Evolutionary conservation across 2,329 filamentous ascomycete species (phyloP), one percentile per base, ranked within the genome.

Genomic region (Trichoderma koningiopsis): DNA sequence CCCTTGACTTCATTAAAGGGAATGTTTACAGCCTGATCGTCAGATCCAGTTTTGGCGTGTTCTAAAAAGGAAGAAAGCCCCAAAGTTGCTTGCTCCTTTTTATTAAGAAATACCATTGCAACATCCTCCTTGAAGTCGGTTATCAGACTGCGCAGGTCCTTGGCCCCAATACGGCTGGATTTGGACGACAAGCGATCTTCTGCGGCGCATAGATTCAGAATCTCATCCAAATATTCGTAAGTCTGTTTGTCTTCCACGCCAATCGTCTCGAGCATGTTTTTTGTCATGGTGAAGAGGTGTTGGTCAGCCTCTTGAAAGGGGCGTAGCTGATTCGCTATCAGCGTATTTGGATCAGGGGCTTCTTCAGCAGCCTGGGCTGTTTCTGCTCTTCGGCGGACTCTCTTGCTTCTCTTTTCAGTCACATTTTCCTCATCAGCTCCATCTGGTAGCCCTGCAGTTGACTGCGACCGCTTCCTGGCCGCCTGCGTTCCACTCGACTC

Each of bases 1-100:
- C 87, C 86, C 53, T 82, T 82, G 1, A 80, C 79, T 66, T 88
- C 86, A 24, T 87, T 82, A 71, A 89, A 88, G 0, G 76, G 73
- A 0, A 83, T 80, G 3, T 80, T 81, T n/a, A 81, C 82, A 1
- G 79, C 78, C 27, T 83, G 79, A 61, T 85, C 83, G 73, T 87
- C 84, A 0, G 85, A 83, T 4, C 83, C 83, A 0, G 85, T 81
- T 72, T 89, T 89, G 1, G 87, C 85, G 73, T 90, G 87, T 72
- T 91, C 88, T 4, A 91, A 81, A 72, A 91, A 90, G 4, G 87
- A 88, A 0, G 85, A 87, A 19, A 89, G 80, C 10, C 86, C 86
- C 35, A 87, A 78, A 13, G 83, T 82, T 0, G 84, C 81, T 27
- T 82, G 79, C 57, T 87, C 85, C 68, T 85, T 84, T 71, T 87